Evolutionary conservation across 371 early-diverging fungal species (phyloP).

Genomic region (Mortierella polycephala): DNA sequence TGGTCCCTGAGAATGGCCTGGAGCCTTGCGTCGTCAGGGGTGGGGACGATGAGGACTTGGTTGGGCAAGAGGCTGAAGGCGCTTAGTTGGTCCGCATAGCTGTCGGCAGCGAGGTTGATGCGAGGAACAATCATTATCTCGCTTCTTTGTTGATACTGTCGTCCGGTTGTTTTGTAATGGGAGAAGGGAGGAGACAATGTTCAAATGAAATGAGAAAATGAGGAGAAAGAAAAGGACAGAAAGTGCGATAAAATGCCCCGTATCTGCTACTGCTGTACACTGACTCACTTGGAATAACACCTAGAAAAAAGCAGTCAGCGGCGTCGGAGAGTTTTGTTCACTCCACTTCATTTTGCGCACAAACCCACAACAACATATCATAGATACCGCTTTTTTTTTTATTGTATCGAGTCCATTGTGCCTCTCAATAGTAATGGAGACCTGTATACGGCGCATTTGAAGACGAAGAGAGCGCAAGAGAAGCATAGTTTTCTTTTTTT

Average conservation of each 20-base stretch:
- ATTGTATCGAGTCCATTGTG: too few species aligned
- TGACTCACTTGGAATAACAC: too few species aligned
- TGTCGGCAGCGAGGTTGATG: constrained; percentile 58
- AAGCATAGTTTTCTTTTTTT: constrained; percentile 4
- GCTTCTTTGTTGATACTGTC: too few species aligned
- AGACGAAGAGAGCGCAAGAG: not conserved
- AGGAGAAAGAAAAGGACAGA: not conserved
- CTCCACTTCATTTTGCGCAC: too few species aligned
- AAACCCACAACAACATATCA: too few species aligned
- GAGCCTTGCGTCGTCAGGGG: constrained; percentile 34
- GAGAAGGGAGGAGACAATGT: too few species aligned
- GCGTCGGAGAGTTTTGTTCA: too few species aligned
- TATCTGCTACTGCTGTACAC: too few species aligned
- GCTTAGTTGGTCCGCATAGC: constrained; percentile 55
- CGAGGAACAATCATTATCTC: constrained; percentile 65
- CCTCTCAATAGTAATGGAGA: not conserved
- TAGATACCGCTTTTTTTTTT: too few species aligned
- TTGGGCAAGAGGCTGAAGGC: constrained; percentile 59
- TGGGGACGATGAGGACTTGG: constrained; percentile 40
- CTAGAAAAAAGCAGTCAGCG: too few species aligned
- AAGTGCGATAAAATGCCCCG: not conserved
- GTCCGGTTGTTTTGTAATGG: too few species aligned
- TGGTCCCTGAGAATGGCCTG: constrained; percentile 29
- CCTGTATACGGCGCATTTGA: not conserved
- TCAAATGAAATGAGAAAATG: not conserved